A percentile compares a stretch with the other conserved stretches of the same genome.
phyloP scores from a whole-genome alignment of 2,329 filamentous ascomycete genomes.

The Aspergillus candidus region DNA sequence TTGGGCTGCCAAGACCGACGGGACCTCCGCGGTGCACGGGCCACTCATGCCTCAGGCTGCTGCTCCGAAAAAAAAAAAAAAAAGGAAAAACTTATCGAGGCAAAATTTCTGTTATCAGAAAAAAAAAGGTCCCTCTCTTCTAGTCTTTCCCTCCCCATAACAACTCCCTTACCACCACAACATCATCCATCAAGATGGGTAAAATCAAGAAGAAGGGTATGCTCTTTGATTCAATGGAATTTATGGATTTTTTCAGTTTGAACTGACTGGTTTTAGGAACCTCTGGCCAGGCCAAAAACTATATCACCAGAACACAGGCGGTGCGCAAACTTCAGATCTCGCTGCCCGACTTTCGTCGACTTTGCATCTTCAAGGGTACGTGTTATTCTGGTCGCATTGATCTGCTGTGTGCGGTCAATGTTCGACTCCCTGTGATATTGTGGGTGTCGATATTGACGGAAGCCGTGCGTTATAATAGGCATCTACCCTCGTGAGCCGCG shows the following conservation, averaged over 20 bases:
- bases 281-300: conserved; percentile 93
- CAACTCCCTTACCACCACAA: conserved; percentile 12
- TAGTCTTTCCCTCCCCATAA: conserved; percentile 14
- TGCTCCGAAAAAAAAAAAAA: conserved; percentile 13
- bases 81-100: conserved; percentile 34
- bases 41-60: conserved; percentile 16
- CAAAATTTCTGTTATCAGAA: conserved; percentile 35
- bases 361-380: conserved; percentile 94
- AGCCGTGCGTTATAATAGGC: conserved; percentile 38
- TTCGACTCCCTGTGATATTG: no score
- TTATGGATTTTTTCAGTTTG: neutral
- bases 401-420: no score
- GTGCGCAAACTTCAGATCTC: conserved; percentile 97
- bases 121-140: conserved; percentile 5
- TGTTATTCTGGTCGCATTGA: neutral
- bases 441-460: conserved; percentile 12
- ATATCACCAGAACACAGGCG: conserved; percentile 92
- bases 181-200: conserved; percentile 50
- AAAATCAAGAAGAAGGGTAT: conserved; percentile 84
- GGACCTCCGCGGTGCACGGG: conserved; percentile 27
- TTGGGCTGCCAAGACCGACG: conserved; percentile 17
- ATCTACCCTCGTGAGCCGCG: conserved; percentile 97
- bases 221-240: conserved; percentile 4
- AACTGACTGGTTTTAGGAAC: conserved; percentile 49
- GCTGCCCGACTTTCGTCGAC: conserved; percentile 90